phyloP scores from a whole-genome alignment of 1,139 yeast species.

The Tardiomyces digboiensis region DNA sequence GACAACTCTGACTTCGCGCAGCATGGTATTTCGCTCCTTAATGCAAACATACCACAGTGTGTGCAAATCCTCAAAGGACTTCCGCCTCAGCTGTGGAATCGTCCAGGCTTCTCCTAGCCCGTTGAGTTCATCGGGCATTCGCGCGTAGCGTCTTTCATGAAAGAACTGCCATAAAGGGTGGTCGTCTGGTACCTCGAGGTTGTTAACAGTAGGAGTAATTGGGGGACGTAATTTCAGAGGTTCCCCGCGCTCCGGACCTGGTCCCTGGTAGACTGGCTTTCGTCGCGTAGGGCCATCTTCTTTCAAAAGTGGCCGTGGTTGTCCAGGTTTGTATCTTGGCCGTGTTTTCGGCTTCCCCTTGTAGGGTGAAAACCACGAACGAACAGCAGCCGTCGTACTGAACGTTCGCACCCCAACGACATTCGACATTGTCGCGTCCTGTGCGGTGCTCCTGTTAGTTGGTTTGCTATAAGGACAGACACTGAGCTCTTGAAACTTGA shows the following conservation, averaged over 20 bases:
- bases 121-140: constrained; percentile 49
- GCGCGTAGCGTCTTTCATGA: constrained; percentile 48
- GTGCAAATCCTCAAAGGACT: constrained; percentile 87
- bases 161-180: constrained; percentile 98
- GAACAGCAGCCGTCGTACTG: not conserved
- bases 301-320: not conserved
- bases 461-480: too few species aligned
- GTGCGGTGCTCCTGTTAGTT: too few species aligned
- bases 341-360: not conserved
- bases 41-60: constrained; percentile 81
- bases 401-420: not conserved
- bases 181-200: constrained; percentile 65
- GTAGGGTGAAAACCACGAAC: not conserved
- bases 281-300: not conserved
- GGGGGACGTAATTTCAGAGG: constrained; percentile 62
- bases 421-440: not conserved
- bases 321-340: not conserved
- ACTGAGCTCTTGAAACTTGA: too few species aligned
- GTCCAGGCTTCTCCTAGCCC: constrained; percentile 73
- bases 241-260: constrained; percentile 5
- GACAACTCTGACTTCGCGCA: constrained; percentile 58
- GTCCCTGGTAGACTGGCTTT: constrained; percentile 1
- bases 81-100: constrained; percentile 79
- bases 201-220: constrained; percentile 69
- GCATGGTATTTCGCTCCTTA: constrained; percentile 71